These are phyloP conservation scores for Kodamaea sagamina DNA, from an alignment of 805 yeast species.

Conservation along the genomic window DNA sequence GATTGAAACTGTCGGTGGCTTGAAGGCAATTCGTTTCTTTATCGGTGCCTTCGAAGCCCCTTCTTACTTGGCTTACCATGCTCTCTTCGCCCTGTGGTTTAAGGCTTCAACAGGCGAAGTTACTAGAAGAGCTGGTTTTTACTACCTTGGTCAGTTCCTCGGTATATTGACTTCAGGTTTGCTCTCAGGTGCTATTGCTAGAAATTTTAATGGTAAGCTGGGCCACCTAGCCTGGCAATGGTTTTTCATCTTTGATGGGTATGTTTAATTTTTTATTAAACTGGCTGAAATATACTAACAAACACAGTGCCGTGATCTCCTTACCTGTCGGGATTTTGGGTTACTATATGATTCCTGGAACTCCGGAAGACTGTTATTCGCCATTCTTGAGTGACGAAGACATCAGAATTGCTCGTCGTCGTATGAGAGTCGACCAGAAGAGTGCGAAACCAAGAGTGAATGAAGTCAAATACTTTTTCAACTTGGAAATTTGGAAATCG, in stretches of 20 bases:
- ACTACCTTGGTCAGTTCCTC: conserved; percentile 62
- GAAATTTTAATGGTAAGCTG: conserved; percentile 46
- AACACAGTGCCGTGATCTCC: conserved; percentile 40
- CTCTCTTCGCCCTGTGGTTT: conserved; percentile 34
- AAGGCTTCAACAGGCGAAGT: conserved; percentile 45
- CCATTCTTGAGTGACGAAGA: conserved; percentile 38
- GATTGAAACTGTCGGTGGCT: conserved; percentile 48
- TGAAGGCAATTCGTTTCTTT: conserved; percentile 65
- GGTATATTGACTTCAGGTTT: conserved; percentile 65
- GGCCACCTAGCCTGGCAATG: conserved; percentile 72
- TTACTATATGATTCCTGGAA: conserved; percentile 61
- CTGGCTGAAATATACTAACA: no score
- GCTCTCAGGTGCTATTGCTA: conserved; percentile 56
- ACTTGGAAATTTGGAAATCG: conserved; percentile 50
- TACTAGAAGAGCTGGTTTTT: conserved; percentile 61
- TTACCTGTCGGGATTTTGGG: conserved; percentile 60
- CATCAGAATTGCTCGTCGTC: conserved; percentile 32
- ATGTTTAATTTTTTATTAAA: no score
- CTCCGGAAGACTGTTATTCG: conserved; percentile 50
- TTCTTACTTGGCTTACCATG: conserved; percentile 40
- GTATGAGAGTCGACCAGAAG: conserved; percentile 21
- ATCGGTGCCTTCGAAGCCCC: conserved; percentile 72
- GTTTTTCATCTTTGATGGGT: conserved; percentile 68
- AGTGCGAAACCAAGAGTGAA: conserved; percentile 18
- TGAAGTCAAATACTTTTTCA: conserved; percentile 38